Conservation (phyloP, 805 yeast genomes). For the Wickerhamiella occidentalis region DNA sequence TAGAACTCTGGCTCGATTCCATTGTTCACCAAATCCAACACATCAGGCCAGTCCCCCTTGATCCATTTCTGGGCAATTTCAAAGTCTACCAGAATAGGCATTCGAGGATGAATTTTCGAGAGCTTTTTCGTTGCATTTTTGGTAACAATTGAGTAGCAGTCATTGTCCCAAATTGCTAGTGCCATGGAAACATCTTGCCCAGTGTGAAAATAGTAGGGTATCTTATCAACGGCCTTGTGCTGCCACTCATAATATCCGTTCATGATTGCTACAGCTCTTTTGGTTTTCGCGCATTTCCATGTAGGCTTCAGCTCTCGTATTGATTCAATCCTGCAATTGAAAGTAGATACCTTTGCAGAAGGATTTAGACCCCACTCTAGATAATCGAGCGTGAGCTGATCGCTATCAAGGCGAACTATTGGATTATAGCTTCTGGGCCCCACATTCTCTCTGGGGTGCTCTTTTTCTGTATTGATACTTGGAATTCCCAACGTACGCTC, state of each 20-base stretch:
- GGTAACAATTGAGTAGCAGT: constrained; percentile 61
- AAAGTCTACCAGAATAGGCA: constrained; percentile 62
- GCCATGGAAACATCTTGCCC: constrained; percentile 38
- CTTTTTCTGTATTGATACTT: not conserved
- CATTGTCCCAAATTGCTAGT: constrained; percentile 44
- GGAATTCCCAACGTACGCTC: not conserved
- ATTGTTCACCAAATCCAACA: constrained; percentile 34
- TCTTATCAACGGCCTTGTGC: constrained; percentile 32
- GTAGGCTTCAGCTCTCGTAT: constrained; percentile 36
- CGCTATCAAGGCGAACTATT: not conserved
- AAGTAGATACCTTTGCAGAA: constrained; percentile 24
- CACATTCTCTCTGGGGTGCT: not conserved
- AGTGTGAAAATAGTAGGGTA: constrained; percentile 55
- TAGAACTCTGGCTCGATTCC: constrained; percentile 38
- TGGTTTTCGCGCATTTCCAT: constrained; percentile 44
- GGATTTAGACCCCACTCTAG: constrained; percentile 83
- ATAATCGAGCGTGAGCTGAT: constrained; percentile 27
- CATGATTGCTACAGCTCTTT: constrained; percentile 65
- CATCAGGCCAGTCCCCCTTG: constrained; percentile 45
- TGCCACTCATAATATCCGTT: constrained; percentile 84
- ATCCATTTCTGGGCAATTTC: constrained; percentile 40
- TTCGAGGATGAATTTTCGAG: constrained; percentile 60
- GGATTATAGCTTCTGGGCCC: not conserved
- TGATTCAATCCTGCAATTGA: constrained; percentile 67
- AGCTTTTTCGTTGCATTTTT: constrained; percentile 52